A percentile compares a stretch with the other conserved stretches of the same genome.
phyloP scores from a whole-genome alignment of 495 filamentous ascomycete species.

The Zalerion maritima region DNA sequence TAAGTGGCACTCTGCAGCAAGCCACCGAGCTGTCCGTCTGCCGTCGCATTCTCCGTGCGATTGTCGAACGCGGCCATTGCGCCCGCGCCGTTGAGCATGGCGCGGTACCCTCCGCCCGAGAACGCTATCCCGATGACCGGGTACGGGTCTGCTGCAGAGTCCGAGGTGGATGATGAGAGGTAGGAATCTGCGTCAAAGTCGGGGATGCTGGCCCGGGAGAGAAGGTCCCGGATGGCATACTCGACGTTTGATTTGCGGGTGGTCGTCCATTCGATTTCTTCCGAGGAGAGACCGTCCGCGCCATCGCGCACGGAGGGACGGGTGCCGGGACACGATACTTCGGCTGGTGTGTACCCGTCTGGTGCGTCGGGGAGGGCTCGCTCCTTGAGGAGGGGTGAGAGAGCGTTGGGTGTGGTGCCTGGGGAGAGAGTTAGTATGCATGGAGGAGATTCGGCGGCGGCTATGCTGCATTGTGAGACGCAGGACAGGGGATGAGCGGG shows the following conservation, averaged over 20 bases:
- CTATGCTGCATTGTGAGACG: background rate
- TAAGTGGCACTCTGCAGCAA: conserved; percentile 78
- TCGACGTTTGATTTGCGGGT: conserved; percentile 42
- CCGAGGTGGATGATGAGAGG: conserved; percentile 39
- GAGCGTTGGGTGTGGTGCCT: conserved; percentile 4
- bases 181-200: conserved; percentile 64
- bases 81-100: conserved; percentile 79
- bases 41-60: conserved; percentile 51
- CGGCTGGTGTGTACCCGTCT: conserved; percentile 39
- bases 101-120: conserved; percentile 67
- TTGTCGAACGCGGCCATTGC: conserved; percentile 73
- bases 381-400: conserved; percentile 3
- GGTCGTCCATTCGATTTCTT: conserved; percentile 53
- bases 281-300: conserved; percentile 42
- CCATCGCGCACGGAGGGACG: conserved; percentile 33
- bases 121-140: conserved; percentile 51
- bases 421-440: conserved; percentile 12
- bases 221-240: conserved; percentile 59
- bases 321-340: conserved; percentile 33
- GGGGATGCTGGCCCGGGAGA: conserved; percentile 55
- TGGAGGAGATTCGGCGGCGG: conserved; percentile 10
- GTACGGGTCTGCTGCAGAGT: conserved; percentile 46
- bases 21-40: conserved; percentile 61
- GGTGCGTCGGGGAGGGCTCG: conserved; percentile 41
- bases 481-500: background rate